phyloP scores from a whole-genome alignment of 805 yeast genomes.

The Brettanomyces bruxellensis region DNA sequence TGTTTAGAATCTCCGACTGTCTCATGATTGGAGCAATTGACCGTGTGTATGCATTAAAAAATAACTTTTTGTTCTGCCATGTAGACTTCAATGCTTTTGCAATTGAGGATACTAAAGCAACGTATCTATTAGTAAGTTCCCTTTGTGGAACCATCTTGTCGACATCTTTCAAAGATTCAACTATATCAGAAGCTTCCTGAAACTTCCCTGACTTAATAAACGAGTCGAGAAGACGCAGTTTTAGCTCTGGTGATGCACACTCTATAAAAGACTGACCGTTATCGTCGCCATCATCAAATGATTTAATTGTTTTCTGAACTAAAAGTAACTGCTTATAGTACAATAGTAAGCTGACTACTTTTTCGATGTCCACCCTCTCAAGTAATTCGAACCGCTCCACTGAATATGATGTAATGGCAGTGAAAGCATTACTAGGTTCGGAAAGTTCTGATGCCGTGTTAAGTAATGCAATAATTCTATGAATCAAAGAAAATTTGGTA shows the following conservation, averaged over 20 bases:
- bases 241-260: constrained; percentile 5
- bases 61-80: constrained; percentile 9
- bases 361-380: no score
- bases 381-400: no score
- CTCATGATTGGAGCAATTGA: constrained; percentile 9
- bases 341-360: no score
- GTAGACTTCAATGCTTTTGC: constrained; percentile 10
- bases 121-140: constrained; percentile 8
- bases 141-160: constrained; percentile 8
- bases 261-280: neutral
- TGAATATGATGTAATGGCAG: no score
- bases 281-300: neutral
- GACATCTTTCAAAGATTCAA: constrained; percentile 7
- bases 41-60: constrained; percentile 17
- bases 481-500: no score
- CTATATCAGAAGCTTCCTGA: constrained; percentile 8
- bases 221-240: constrained; percentile 8
- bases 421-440: no score
- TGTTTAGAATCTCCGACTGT: constrained; percentile 5
- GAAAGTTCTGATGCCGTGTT: no score
- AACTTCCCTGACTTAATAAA: constrained; percentile 11
- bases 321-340: neutral
- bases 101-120: constrained; percentile 7
- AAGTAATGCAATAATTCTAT: no score
- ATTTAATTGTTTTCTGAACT: neutral